phyloP scores from a whole-genome alignment of 305 asterid species.

The Fraxinus xanthoxyloides region DNA sequence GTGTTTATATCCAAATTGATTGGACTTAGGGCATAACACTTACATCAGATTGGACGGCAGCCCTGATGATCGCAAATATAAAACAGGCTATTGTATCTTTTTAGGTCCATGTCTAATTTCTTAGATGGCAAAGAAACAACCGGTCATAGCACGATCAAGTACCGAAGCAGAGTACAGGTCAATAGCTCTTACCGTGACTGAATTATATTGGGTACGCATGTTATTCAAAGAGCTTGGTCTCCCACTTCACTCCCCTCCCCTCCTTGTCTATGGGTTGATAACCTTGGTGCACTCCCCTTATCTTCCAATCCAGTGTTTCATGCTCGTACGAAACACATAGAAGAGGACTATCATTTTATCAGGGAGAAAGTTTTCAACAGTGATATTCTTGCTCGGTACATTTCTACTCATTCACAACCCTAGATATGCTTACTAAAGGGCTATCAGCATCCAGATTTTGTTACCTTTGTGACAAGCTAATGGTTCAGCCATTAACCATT shows the following conservation, averaged over 20 bases:
- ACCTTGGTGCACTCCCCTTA: background rate
- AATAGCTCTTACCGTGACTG: background rate
- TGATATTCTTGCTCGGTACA: background rate
- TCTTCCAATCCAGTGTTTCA: background rate
- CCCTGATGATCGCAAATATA: background rate
- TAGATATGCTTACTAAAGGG: background rate
- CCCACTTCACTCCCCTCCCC: background rate
- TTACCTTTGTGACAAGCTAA: background rate
- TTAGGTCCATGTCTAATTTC: background rate
- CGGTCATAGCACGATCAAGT: background rate
- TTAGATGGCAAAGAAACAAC: background rate
- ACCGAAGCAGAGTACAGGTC: background rate
- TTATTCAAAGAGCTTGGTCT: background rate
- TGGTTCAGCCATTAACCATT: background rate
- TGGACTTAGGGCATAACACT: no score
- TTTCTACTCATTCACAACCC: background rate
- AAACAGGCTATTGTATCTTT: background rate
- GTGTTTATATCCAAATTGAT: no score
- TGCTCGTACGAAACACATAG: background rate
- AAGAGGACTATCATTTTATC: background rate
- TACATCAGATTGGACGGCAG: background rate
- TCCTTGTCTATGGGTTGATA: background rate
- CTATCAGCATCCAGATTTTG: background rate
- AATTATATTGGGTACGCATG: background rate
- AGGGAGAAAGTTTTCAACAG: background rate